Evolutionary conservation across 495 filamentous ascomycete genomes (phyloP), one percentile per base, ranked within the genome.

Genomic region (Pseudoneurospora amorphoporcata): DNA sequence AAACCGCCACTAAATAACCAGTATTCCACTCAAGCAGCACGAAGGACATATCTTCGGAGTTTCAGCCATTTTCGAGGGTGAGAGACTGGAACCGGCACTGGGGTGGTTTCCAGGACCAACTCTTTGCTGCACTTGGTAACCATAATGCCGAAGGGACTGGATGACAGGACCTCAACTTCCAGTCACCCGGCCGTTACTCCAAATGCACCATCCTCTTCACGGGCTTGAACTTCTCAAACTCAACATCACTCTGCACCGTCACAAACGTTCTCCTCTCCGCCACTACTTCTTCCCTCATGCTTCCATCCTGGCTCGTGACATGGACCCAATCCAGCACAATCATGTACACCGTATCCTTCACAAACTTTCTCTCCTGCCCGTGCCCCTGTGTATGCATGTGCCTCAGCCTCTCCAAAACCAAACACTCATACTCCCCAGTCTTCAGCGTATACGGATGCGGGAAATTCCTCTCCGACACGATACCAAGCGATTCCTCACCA

Each of bases 381-480:
- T 23, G 23, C 23, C n/a, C n/a, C n/a, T 23, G 23, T 23, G 23
- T 23, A 23, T 35, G n/a, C 32, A 14, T 43, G n/a, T 47, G 68
- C 17, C n/a, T 69, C 19, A 72, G n/a, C 1, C 72, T 72, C 40
- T 73, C 70, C 16, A 76, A 47, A 1, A 74, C 68, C 39, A 76
- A 35, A 35, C 73, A 69, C 19, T 29, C 10, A 42, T 73, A 76
- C 16, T 39, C 45, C 0, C 75, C 75, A 0, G 71, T 61, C 17
- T 53, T 41, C 0, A 78, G 12, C 17, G 75, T 78, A 58, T 70
- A 72, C 12, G 72, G 47, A 47, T 76, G 76, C 7, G 74, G 23
- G 4, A 78, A 75, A 29, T 78, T 73, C 39, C 76, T 53, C 23
- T 77, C 76, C 23, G 47, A 47, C 37, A 76, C 70, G 1, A 29